Conservation (phyloP, 2,329 filamentous ascomycete species). For the Clarireedia homoeocarpa region DNA sequence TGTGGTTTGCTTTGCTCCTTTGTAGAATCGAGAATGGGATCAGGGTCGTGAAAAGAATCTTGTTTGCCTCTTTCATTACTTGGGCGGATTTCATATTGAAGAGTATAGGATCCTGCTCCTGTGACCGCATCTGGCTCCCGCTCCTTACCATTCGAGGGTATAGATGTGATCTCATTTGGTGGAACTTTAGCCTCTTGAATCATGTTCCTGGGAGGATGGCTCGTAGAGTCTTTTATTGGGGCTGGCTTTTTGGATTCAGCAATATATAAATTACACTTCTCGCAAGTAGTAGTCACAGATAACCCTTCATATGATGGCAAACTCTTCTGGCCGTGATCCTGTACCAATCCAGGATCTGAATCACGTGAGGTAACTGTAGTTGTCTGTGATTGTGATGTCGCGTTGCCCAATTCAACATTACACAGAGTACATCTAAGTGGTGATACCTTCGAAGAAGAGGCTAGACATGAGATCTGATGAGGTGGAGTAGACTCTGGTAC, state of each 20-base stretch:
- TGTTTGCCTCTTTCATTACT: not conserved
- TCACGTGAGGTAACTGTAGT: not conserved
- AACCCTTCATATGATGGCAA: not conserved
- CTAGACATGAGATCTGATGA: not conserved
- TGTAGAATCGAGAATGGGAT: constrained; percentile 1
- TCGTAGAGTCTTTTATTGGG: no score
- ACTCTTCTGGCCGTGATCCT: not conserved
- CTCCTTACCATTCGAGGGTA: not conserved
- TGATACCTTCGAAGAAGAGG: not conserved
- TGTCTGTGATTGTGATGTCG: not conserved
- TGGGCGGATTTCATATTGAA: not conserved
- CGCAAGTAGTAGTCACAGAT: not conserved
- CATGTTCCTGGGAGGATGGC: no score
- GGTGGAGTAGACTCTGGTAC: not conserved
- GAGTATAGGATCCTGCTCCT: not conserved
- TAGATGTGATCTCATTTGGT: no score
- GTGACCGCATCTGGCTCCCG: not conserved
- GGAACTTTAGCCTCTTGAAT: no score
- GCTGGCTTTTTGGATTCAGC: not conserved
- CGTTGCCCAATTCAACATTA: not conserved
- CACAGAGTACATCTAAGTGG: constrained; percentile 1
- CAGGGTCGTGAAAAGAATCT: not conserved
- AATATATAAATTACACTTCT: not conserved
- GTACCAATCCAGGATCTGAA: not conserved
- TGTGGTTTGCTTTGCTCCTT: constrained; percentile 1